Evolutionary conservation across 768 basidiomycete species (phyloP), one percentile per base, ranked within the genome.

Genomic region (Roridomyces roridus): DNA sequence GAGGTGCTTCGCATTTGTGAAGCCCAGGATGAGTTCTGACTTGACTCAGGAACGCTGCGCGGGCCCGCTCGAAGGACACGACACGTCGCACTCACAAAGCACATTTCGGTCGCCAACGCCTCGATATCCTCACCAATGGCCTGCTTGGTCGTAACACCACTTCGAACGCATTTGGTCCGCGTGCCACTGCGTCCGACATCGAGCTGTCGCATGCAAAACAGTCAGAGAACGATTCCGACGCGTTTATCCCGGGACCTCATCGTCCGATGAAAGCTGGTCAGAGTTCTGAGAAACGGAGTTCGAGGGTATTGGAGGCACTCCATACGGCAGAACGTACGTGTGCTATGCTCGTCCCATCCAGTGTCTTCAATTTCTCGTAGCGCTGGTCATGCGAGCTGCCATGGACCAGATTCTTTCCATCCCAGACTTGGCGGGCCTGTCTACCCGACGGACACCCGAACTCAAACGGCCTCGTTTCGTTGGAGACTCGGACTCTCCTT

Each of bases 71-170:
- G 5, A 88, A 77, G 64, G 88, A 91, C 57, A 66, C 78, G 11
- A 70, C 79, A 6, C 77, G 81, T 14, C 81, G 83, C 49, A 70
- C 77, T 26, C 85, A 89, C 57, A 87, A 81, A 56, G 75, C 73
- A 17, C 83, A 84, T 58, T 91, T 91, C 62, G 80, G 85, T 29
- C 80, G 79, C 51, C 83, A 85, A 60, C 80, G 83, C 24, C 76
- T 89, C 29, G 73, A 85, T 58, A 71, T 87, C 55, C 66, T 84
- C 11, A 74, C 80, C 2, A 75, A 77, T 55, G 76, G 79, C 4
- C 66, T 81, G 9, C 56, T 66, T 17, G 55, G 28, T 29, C 62
- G 64, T 2, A 25, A 15, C 14, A 46, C 47, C 21, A 29, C n/a
- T 45, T 23, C n/a, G 62, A 68, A 36, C 26, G 46, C 29, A 18